Conservation (phyloP, 352 stramenopile species). For the Plasmopara halstedii region DNA sequence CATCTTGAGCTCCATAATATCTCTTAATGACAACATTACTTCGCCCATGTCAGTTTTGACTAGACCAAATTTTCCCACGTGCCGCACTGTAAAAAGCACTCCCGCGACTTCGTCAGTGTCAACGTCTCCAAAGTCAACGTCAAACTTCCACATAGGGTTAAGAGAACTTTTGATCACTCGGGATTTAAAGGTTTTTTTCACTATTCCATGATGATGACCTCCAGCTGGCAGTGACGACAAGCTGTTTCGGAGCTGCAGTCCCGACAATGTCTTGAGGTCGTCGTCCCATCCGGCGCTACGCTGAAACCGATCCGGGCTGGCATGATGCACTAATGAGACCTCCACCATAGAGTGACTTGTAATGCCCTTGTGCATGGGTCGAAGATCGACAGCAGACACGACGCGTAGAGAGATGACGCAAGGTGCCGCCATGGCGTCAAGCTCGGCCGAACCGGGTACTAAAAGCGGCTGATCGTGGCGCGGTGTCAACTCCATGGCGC, state of each 20-base stretch:
- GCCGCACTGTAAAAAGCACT: slow-evolving; percentile 57
- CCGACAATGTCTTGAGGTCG: slow-evolving; percentile 28
- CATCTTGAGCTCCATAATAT: slow-evolving; percentile 70
- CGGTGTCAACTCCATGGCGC: slow-evolving; percentile 48
- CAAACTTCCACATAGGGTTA: slow-evolving; percentile 77
- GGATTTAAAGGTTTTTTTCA: slow-evolving; percentile 45
- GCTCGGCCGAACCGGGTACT: slow-evolving; percentile 38
- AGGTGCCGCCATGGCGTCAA: slow-evolving; percentile 53
- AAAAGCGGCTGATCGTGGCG: slow-evolving; percentile 50
- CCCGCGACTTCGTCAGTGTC: slow-evolving; percentile 58
- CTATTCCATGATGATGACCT: slow-evolving; percentile 16
- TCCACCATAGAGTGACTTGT: slow-evolving; percentile 67
- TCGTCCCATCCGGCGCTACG: slow-evolving; percentile 36
- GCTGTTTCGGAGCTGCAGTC: slow-evolving; percentile 11
- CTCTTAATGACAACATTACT: slow-evolving; percentile 48
- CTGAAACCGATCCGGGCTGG: slow-evolving; percentile 23
- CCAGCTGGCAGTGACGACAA: slow-evolving; percentile 17
- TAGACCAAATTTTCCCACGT: slow-evolving; percentile 67
- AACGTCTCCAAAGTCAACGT: slow-evolving; percentile 74
- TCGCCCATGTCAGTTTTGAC: slow-evolving; percentile 70
- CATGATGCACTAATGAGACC: slow-evolving; percentile 56
- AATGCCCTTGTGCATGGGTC: slow-evolving; percentile 58
- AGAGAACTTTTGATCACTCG: slow-evolving; percentile 61
- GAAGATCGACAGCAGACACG: slow-evolving; percentile 45
- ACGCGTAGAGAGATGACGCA: slow-evolving; percentile 56